phyloP scores from a whole-genome alignment of 2,329 filamentous ascomycete species.

The Periconia macrospinosa region DNA sequence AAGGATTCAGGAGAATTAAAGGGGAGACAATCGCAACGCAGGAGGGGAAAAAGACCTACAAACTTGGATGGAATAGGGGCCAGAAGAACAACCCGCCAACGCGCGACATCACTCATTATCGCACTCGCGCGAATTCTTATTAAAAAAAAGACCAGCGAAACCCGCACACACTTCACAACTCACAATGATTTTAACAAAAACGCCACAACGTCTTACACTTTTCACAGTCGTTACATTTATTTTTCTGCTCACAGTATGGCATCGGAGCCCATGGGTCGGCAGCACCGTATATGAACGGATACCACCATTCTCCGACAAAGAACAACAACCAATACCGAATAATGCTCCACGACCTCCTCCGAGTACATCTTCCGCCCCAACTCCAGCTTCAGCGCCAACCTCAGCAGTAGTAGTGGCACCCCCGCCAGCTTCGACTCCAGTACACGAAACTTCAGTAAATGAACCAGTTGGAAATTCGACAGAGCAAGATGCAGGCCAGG shows the following conservation, averaged over 20 bases:
- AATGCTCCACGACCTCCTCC: background rate
- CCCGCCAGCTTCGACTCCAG: background rate
- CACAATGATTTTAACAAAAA: background rate
- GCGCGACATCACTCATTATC: background rate
- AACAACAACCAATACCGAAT: constrained; percentile 16
- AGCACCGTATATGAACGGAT: constrained; percentile 29
- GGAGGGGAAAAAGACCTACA: background rate
- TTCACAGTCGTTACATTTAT: constrained; percentile 39
- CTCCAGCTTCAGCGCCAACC: background rate
- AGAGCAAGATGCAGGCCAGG: background rate
- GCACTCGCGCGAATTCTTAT: background rate
- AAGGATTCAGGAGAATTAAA: no score
- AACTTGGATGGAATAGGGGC: background rate
- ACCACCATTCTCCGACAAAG: constrained; percentile 19
- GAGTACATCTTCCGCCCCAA: background rate
- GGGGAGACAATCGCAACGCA: no score
- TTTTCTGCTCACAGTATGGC: constrained; percentile 31
- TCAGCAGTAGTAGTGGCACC: background rate
- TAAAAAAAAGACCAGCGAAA: no score
- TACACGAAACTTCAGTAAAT: background rate
- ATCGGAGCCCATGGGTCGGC: constrained; percentile 31
- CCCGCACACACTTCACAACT: background rate
- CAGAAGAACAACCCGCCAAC: background rate
- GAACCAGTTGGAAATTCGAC: background rate
- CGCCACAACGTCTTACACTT: constrained; percentile 24